A percentile compares a stretch with the other conserved stretches of the same genome.
phyloP scores from a whole-genome alignment of 2,329 filamentous ascomycete genomes.

The Fusarium lyarnte region DNA sequence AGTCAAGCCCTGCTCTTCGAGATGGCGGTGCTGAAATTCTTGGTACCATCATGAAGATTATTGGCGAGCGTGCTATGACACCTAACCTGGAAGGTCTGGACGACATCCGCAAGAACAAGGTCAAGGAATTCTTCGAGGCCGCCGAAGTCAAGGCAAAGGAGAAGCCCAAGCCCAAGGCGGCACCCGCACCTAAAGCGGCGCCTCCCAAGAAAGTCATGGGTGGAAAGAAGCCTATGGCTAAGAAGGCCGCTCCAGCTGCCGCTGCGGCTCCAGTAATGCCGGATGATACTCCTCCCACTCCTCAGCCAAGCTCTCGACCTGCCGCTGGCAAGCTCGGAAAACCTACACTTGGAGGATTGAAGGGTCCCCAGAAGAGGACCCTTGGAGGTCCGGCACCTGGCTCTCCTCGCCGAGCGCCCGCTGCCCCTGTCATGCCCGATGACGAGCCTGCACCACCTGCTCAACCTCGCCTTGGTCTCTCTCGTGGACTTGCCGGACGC shows the following conservation, averaged over 20 bases:
- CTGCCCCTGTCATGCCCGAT: conserved; percentile 61
- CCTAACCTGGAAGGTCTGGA: conserved; percentile 91
- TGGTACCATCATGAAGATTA: conserved; percentile 97
- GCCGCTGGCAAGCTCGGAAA: conserved; percentile 63
- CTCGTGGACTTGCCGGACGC: conserved; percentile 84
- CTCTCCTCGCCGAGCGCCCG: conserved; percentile 64
- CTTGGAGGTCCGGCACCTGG: conserved; percentile 61
- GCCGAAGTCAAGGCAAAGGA: conserved; percentile 60
- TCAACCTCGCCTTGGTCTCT: conserved; percentile 71
- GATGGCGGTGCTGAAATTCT: conserved; percentile 91
- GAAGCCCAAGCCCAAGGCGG: conserved; percentile 83
- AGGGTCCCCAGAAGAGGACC: conserved; percentile 66
- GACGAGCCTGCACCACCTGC: conserved; percentile 69
- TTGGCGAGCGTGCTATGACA: conserved; percentile 95
- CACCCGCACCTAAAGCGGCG: conserved; percentile 62
- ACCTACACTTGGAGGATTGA: conserved; percentile 65
- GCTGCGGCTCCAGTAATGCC: conserved; percentile 52
- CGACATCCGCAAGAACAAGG: conserved; percentile 93
- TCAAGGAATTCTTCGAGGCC: conserved; percentile 88
- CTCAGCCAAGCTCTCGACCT: conserved; percentile 66
- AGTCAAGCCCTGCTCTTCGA: conserved; percentile 85
- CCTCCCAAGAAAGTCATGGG: conserved; percentile 60
- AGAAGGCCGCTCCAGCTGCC: conserved; percentile 54
- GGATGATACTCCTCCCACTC: conserved; percentile 63
- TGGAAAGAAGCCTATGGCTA: conserved; percentile 54